Evolutionary conservation across 164 flowering plant genomes (phyloP), one percentile per base, ranked within the genome.

Genomic region (Tinospora cordifolia): DNA sequence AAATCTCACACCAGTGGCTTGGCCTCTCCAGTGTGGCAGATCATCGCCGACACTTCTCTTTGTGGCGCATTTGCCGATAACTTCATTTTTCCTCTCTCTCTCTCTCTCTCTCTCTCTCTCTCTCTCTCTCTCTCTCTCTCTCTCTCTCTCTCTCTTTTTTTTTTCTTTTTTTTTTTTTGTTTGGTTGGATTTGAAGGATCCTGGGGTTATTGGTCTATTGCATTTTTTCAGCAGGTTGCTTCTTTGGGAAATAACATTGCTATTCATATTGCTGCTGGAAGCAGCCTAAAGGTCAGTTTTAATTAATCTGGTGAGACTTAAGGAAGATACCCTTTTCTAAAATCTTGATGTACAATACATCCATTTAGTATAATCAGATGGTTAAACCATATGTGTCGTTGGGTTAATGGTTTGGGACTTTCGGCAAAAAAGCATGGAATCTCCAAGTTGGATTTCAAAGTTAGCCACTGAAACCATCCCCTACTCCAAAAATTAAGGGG

Each of bases 251-350:
- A 85, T 63, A 87, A 87, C 77, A 84, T 87, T 62, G 88, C 90
- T 73, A 83, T 87, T 63, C 87, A 85, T 46, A 87, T 85, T 81
- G 86, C 88, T 24, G 90, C 88, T 30, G 90, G 90, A 30, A 87
- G 81, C 74, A 82, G 88, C 84, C 83, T 87, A 49, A 87, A 85
- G 88, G 88, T 87, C 47, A 59, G 64, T 51, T 21, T 87, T 49
- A 62, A 63, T 57, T 26, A 17, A 59, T 62, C 40, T 72, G 14
- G 15, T 65, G 47, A 2, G 24, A 3, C 10, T 4, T 58, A 21
- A 25, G 0, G 3, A 0, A 0, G 3, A 0, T 46, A 39, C 21
- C 57, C 7, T 24, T 63, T 65, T 24, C 17, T 70, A 41, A 58
- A 4, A 30, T 30, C 36, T 30, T 30, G 36, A 30, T 30, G 4